phyloP scores from a whole-genome alignment of 2,329 filamentous ascomycete species.

The Claviceps maximensis region DNA sequence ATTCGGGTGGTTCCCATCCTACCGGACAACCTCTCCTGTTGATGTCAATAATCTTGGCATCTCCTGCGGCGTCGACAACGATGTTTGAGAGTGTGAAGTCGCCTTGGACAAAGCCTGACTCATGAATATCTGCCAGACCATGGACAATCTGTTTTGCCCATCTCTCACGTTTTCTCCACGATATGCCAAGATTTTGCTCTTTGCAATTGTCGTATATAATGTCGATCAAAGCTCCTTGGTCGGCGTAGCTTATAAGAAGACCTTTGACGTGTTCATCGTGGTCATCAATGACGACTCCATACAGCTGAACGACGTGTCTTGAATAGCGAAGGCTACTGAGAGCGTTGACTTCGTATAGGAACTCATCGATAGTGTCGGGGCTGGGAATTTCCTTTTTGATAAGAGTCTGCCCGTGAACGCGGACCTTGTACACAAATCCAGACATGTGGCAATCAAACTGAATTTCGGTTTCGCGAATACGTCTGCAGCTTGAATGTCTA shows the following conservation, averaged over 20 bases:
- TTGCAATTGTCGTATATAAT: conserved; percentile 69
- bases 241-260: conserved; percentile 76
- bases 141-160: conserved; percentile 89
- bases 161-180: conserved; percentile 63
- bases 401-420: conserved; percentile 50
- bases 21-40: conserved; percentile 94
- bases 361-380: conserved; percentile 89
- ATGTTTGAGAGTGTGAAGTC: conserved; percentile 97
- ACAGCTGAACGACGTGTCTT: conserved; percentile 68
- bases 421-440: conserved; percentile 93
- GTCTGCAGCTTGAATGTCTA: conserved; percentile 54
- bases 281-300: conserved; percentile 81
- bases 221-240: conserved; percentile 78
- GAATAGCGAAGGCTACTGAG: conserved; percentile 65
- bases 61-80: conserved; percentile 69
- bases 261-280: conserved; percentile 76
- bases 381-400: conserved; percentile 99
- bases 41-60: conserved; percentile 97
- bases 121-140: conserved; percentile 84
- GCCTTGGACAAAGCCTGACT: conserved; percentile 90
- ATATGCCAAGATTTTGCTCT: conserved; percentile 37
- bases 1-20: conserved; percentile 94
- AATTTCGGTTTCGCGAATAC: conserved; percentile 60
- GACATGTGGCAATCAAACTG: conserved; percentile 87
- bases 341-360: conserved; percentile 93